Percentiles rank a stretch among this genome's conserved stretches.
phyloP scores from a whole-genome alignment of 768 basidiomycete species.

The Suillus ampliporus region DNA sequence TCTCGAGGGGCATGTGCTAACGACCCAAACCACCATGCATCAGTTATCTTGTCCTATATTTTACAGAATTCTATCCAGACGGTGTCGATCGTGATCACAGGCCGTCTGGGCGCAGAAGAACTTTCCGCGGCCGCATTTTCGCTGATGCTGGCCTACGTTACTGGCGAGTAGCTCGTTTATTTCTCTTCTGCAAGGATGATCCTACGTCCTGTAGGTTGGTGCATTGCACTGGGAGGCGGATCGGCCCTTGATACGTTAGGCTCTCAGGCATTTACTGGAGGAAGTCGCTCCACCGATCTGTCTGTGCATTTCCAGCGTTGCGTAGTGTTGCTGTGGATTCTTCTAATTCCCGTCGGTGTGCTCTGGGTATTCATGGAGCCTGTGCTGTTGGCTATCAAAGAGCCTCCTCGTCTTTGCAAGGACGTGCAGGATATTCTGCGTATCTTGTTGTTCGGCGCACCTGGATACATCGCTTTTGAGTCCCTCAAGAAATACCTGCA shows the following conservation, averaged over 20 bases:
- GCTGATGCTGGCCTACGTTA: conserved; percentile 79
- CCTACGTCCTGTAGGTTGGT: conserved; percentile 71
- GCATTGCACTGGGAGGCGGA: conserved; percentile 77
- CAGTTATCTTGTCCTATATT: conserved; percentile 73
- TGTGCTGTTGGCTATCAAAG: conserved; percentile 65
- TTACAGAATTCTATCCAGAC: conserved; percentile 80
- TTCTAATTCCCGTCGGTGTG: conserved; percentile 65
- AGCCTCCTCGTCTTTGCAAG: conserved; percentile 57
- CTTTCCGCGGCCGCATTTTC: conserved; percentile 75
- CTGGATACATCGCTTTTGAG: conserved; percentile 78
- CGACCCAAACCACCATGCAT: conserved; percentile 7
- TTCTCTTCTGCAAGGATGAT: conserved; percentile 44
- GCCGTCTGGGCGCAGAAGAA: conserved; percentile 71
- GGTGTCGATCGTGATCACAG: conserved; percentile 63
- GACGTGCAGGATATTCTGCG: conserved; percentile 72
- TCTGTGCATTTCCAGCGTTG: conserved; percentile 77
- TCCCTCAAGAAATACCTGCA: conserved; percentile 81
- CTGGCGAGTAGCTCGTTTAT: conserved; percentile 59
- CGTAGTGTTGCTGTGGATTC: conserved; percentile 62
- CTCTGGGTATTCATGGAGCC: conserved; percentile 72
- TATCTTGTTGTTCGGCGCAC: conserved; percentile 65
- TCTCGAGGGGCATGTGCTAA: not conserved
- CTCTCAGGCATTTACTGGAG: conserved; percentile 77
- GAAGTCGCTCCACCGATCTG: conserved; percentile 61
- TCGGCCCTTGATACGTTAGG: conserved; percentile 80